Percentiles rank a stretch among this genome's conserved stretches.
Conservation (phyloP, 1,284 basidiomycete genomes). For the Tilletia horrida region DNA sequence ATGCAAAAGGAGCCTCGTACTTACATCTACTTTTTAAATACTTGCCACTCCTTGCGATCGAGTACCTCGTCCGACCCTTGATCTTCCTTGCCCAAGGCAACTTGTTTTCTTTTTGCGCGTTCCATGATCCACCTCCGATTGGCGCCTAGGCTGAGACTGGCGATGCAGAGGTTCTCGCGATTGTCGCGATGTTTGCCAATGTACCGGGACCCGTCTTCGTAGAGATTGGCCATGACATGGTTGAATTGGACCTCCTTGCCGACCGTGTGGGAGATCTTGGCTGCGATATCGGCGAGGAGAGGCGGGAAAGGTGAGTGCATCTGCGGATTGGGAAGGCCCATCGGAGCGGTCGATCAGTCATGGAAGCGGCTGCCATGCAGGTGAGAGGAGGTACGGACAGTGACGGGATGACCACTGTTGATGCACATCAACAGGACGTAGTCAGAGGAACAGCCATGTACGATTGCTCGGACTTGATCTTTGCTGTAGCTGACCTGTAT, state of each 20-base stretch:
- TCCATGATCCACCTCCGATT: constrained; percentile 60
- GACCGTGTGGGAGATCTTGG: constrained; percentile 54
- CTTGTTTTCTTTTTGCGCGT: constrained; percentile 24
- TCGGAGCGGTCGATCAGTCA: too few species aligned
- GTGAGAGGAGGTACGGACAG: neutral
- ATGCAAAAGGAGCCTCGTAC: neutral
- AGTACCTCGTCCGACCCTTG: constrained; percentile 37
- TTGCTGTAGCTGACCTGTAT: constrained; percentile 52
- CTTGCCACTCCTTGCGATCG: constrained; percentile 9
- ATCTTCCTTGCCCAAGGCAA: neutral
- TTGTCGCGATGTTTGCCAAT: constrained; percentile 58
- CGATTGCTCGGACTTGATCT: neutral
- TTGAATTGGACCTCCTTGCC: constrained; percentile 59
- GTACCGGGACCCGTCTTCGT: constrained; percentile 59
- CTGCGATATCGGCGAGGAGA: constrained; percentile 56
- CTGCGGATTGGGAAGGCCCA: constrained; percentile 11
- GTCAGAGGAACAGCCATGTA: too few species aligned
- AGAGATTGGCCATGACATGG: constrained; percentile 61
- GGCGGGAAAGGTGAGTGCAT: constrained; percentile 59
- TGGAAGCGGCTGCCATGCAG: neutral
- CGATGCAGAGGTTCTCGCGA: constrained; percentile 59
- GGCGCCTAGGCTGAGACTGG: constrained; percentile 60
- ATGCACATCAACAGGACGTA: neutral
- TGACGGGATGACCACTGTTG: constrained; percentile 36
- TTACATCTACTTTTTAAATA: neutral